A percentile compares a stretch with the other conserved stretches of the same genome.
Evolutionary conservation across 179 eudicot genomes (phyloP).

Genomic region (Silene vulgaris): DNA sequence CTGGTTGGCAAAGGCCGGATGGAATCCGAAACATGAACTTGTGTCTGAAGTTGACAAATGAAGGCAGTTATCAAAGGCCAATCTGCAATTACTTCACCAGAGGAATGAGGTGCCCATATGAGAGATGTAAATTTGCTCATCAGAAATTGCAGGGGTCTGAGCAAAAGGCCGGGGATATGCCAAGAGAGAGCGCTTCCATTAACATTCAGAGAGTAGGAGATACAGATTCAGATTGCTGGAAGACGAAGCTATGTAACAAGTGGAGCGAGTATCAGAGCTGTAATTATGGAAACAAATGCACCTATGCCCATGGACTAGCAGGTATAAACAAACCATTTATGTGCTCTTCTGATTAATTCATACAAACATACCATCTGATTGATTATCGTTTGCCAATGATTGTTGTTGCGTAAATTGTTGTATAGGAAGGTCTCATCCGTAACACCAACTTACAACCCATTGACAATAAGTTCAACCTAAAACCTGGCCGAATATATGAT

Average conservation of each 20-base stretch:
- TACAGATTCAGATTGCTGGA: neutral
- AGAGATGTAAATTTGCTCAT: slow-evolving; percentile 18
- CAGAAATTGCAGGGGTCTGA: neutral
- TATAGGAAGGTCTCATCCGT: too few relatives aligned
- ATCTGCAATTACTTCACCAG: slow-evolving; percentile 14
- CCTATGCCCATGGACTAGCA: slow-evolving; percentile 27
- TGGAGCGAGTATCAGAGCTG: slow-evolving; percentile 14
- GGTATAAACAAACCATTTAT: slow-evolving; percentile 17
- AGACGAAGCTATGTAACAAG: slow-evolving; percentile 16
- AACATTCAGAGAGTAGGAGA: neutral
- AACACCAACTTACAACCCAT: too few relatives aligned
- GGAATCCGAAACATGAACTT: slow-evolving; percentile 7
- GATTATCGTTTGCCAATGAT: neutral
- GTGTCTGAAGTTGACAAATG: slow-evolving; percentile 3
- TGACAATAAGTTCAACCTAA: too few relatives aligned
- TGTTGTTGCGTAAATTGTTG: neutral
- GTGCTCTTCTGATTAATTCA: neutral
- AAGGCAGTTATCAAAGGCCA: neutral
- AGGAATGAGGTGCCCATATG: slow-evolving; percentile 12
- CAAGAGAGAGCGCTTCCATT: slow-evolving; percentile 6
- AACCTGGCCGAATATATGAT: neutral
- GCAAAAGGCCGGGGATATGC: neutral
- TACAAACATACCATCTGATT: neutral
- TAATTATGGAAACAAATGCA: slow-evolving; percentile 16
- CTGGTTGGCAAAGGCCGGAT: neutral